A percentile compares a stretch with the other conserved stretches of the same genome.
These are phyloP conservation scores for Tricholoma matsutake DNA, from an alignment of 768 basidiomycete species.

Conservation along the genomic window DNA sequence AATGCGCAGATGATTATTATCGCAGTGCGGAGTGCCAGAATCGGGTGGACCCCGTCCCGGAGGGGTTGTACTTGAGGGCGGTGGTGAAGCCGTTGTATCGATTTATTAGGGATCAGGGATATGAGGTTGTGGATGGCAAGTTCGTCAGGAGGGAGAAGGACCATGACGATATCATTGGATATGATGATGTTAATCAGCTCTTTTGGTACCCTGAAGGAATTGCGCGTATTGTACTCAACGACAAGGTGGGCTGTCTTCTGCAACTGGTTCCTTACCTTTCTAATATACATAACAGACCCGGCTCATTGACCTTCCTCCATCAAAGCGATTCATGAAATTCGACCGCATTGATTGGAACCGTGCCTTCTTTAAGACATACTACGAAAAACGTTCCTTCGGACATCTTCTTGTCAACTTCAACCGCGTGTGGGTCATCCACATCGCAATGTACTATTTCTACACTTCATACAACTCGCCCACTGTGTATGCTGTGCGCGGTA, in stretches of 20 bases:
- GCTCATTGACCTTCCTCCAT: constrained; percentile 85
- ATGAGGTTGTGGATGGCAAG: constrained; percentile 93
- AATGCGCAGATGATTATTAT: constrained; percentile 99
- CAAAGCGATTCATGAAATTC: constrained; percentile 95
- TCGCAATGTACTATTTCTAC: constrained; percentile 94
- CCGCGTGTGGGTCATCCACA: constrained; percentile 97
- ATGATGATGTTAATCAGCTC: constrained; percentile 97
- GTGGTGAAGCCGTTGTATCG: constrained; percentile 94
- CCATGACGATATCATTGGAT: constrained; percentile 93
- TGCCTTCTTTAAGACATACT: constrained; percentile 99
- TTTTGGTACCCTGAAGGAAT: constrained; percentile 99
- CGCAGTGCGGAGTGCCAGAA: constrained; percentile 98
- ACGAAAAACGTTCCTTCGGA: constrained; percentile 94
- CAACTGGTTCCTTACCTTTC: constrained; percentile 3
- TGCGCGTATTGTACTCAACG: constrained; percentile 80
- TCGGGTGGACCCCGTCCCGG: constrained; percentile 86
- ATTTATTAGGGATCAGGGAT: constrained; percentile 96
- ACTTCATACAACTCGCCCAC: constrained; percentile 91
- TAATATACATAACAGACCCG: constrained; percentile 53
- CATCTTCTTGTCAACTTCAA: constrained; percentile 99
- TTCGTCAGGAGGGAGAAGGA: constrained; percentile 92
- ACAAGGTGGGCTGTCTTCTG: constrained; percentile 60
- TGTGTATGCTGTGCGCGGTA: constrained; percentile 63
- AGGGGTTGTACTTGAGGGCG: constrained; percentile 89
- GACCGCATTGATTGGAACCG: constrained; percentile 95